These are phyloP conservation scores for Herpetospermum pedunculosum DNA, from an alignment of 306 rosid genomes.

Conservation along the genomic window DNA sequence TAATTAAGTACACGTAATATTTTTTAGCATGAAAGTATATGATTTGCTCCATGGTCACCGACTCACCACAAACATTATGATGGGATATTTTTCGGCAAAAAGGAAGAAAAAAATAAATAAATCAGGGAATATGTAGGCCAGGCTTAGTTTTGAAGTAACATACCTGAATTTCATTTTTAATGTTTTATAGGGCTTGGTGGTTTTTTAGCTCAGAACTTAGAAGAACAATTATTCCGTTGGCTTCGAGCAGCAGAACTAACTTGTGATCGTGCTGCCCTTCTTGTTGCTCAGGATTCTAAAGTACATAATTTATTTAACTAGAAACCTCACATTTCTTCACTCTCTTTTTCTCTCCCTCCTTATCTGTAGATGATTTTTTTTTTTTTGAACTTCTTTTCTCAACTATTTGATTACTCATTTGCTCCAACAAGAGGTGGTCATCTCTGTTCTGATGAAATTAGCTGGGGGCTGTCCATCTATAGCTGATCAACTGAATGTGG, in stretches of 20 bases:
- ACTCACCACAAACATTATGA: neutral
- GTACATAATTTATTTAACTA: slow-evolving; percentile 24
- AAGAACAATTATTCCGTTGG: slow-evolving; percentile 94
- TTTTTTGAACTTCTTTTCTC: slow-evolving; percentile 3
- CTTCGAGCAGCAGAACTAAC: slow-evolving; percentile 96
- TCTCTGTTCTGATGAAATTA: slow-evolving; percentile 95
- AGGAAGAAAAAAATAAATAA: neutral
- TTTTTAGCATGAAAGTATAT: neutral
- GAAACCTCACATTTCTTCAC: neutral
- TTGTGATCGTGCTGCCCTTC: slow-evolving; percentile 98
- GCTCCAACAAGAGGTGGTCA: slow-evolving; percentile 83
- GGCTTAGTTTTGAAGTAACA: neutral
- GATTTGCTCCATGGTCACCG: neutral
- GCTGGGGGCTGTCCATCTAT: slow-evolving; percentile 96
- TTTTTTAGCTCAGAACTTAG: slow-evolving; percentile 74
- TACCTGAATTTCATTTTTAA: neutral
- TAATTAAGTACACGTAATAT: too few relatives aligned
- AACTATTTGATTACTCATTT: slow-evolving; percentile 21
- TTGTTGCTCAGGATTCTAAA: slow-evolving; percentile 94
- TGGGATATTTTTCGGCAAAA: neutral
- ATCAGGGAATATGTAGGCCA: neutral
- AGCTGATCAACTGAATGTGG: slow-evolving; percentile 91
- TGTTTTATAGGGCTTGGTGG: slow-evolving; percentile 69
- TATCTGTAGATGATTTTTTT: neutral
- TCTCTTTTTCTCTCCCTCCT: neutral